These are phyloP conservation scores for Nemania abortiva DNA, from an alignment of 2,329 filamentous ascomycete genomes.

Conservation along the genomic window DNA sequence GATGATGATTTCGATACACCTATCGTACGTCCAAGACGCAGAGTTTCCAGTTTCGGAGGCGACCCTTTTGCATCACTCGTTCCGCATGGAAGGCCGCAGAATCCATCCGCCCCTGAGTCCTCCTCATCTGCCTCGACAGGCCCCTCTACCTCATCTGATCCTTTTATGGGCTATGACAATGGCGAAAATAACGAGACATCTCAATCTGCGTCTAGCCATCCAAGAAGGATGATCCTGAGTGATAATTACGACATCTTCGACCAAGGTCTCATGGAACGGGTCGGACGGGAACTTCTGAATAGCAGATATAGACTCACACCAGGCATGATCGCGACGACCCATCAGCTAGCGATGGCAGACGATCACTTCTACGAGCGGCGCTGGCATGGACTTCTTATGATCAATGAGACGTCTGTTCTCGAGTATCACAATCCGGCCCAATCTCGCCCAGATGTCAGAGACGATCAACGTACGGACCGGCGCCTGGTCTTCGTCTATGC, in stretches of 20 bases:
- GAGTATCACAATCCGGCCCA: constrained; percentile 13
- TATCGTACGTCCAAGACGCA: no score
- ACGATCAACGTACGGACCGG: not conserved
- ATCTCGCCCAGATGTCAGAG: not conserved
- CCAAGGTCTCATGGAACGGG: not conserved
- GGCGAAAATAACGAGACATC: not conserved
- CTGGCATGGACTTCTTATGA: constrained; percentile 6
- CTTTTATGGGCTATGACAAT: not conserved
- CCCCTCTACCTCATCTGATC: not conserved
- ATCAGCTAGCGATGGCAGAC: constrained; percentile 24
- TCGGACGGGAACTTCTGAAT: not conserved
- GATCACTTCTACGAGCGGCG: constrained; percentile 8
- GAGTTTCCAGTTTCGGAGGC: no score
- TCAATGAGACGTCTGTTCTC: constrained; percentile 6
- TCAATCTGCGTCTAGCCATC: not conserved
- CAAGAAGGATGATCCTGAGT: not conserved
- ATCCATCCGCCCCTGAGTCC: no score
- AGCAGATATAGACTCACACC: not conserved
- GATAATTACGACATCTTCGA: constrained; percentile 14
- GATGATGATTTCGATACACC: no score
- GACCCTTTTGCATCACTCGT: no score
- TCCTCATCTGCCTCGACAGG: no score
- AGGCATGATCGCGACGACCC: constrained; percentile 2
- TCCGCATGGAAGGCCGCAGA: no score
- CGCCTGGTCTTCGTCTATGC: not conserved